A percentile compares a stretch with the other conserved stretches of the same genome.
Evolutionary conservation across 805 yeast species (phyloP).

Genomic region (Metschnikowia picachoensis): DNA sequence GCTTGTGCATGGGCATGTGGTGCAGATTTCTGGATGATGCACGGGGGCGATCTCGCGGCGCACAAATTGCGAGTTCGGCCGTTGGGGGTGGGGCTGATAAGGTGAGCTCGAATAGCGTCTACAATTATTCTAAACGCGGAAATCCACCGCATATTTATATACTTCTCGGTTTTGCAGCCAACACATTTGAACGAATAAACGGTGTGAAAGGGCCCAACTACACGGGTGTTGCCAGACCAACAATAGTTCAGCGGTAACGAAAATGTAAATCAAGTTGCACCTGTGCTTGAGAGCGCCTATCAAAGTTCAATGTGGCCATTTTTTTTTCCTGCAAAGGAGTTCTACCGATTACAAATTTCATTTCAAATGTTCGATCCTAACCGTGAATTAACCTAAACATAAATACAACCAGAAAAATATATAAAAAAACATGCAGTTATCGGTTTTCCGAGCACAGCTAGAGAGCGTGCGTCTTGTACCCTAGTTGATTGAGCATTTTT

Average conservation of each 20-base stretch:
- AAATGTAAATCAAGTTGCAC: too few relatives aligned
- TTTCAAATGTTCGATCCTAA: neutral
- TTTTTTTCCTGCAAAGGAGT: neutral
- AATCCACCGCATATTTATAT: too few relatives aligned
- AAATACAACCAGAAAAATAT: neutral
- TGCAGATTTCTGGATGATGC: neutral
- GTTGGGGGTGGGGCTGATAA: too few relatives aligned
- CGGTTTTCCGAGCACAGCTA: neutral
- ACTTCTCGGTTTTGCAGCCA: neutral
- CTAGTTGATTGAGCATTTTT: constrained; percentile 13
- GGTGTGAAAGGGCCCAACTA: neutral
- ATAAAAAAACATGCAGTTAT: neutral
- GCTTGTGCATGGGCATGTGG: too few relatives aligned
- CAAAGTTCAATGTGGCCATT: neutral
- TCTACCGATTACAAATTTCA: too few relatives aligned
- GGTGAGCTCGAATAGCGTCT: too few relatives aligned
- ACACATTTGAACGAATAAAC: too few relatives aligned
- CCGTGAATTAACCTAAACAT: constrained; percentile 5
- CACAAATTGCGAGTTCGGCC: neutral
- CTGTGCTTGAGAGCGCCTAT: too few relatives aligned
- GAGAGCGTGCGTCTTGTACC: constrained; percentile 4
- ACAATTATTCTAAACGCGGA: too few relatives aligned
- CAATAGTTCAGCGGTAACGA: neutral
- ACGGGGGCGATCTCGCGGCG: neutral
- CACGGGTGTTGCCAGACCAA: neutral